A percentile compares a stretch with the other conserved stretches of the same genome.
These are phyloP conservation scores for Phytophthora lateralis DNA, from an alignment of 352 stramenopile species.

Conservation along the genomic window DNA sequence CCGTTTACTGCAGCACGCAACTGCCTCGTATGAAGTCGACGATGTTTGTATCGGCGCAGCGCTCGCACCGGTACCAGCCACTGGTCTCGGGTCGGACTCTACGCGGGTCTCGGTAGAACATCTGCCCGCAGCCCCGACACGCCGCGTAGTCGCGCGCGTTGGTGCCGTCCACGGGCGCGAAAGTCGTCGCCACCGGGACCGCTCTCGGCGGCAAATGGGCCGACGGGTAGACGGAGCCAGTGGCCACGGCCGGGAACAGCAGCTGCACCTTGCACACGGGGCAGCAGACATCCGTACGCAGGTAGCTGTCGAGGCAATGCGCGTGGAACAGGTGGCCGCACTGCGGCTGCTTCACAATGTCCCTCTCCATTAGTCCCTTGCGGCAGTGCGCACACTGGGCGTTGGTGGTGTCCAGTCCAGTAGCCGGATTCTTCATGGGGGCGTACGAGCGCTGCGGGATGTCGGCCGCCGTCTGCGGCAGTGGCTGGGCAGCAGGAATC, in stretches of 20 bases:
- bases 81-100: slow-evolving; percentile 66
- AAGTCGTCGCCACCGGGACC: slow-evolving; percentile 33
- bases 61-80: slow-evolving; percentile 70
- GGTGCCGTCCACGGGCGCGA: slow-evolving; percentile 44
- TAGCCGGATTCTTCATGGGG: slow-evolving; percentile 22
- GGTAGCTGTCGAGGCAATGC: slow-evolving; percentile 59
- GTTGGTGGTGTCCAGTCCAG: slow-evolving; percentile 26
- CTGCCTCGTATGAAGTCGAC: slow-evolving; percentile 57
- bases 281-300: slow-evolving; percentile 51
- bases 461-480: slow-evolving; percentile 38
- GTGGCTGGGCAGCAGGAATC: slow-evolving; percentile 28
- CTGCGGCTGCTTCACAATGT: slow-evolving; percentile 56
- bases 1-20: slow-evolving; percentile 55
- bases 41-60: slow-evolving; percentile 58
- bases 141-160: slow-evolving; percentile 43
- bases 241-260: slow-evolving; percentile 50
- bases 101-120: slow-evolving; percentile 63
- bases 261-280: slow-evolving; percentile 65
- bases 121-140: slow-evolving; percentile 66
- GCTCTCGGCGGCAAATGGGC: slow-evolving; percentile 18
- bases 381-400: slow-evolving; percentile 49
- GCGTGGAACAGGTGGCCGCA: slow-evolving; percentile 74
- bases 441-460: slow-evolving; percentile 31
- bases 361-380: slow-evolving; percentile 32
- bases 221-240: slow-evolving; percentile 27